Conservation (phyloP, 768 basidiomycete genomes). For the Cystobasidium tubakii region DNA sequence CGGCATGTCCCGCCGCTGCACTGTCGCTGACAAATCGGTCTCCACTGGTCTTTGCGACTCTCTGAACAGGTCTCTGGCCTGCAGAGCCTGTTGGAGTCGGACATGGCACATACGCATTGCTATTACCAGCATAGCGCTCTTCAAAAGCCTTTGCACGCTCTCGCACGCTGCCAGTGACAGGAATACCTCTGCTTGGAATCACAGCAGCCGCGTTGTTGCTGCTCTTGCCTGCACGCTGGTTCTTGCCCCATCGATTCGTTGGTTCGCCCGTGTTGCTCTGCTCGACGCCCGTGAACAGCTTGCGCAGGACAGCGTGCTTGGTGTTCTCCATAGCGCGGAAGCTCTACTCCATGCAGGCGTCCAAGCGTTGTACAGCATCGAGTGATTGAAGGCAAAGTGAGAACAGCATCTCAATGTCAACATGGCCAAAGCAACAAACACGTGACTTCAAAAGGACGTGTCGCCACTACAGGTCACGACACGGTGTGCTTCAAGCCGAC, state of each 20-base stretch:
- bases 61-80: not conserved
- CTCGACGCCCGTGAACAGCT: conserved; percentile 25
- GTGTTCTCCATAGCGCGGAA: not conserved
- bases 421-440: conserved; percentile 4
- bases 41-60: not conserved
- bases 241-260: conserved; percentile 11
- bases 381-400: not conserved
- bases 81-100: not conserved
- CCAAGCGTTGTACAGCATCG: not conserved
- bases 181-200: not conserved
- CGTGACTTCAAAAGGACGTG: not conserved
- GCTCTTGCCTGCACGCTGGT: conserved; percentile 10
- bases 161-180: conserved; percentile 12
- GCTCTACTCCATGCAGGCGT: not conserved
- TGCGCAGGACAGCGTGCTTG: conserved; percentile 19
- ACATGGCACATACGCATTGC: conserved; percentile 3
- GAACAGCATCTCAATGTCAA: not conserved
- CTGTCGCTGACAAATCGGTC: not conserved
- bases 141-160: conserved; percentile 32
- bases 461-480: not conserved
- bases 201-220: not conserved
- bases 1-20: not conserved
- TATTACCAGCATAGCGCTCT: conserved; percentile 7
- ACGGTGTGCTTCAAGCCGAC: no score
- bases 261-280: conserved; percentile 6